phyloP scores from a whole-genome alignment of 2,329 filamentous ascomycete genomes.

The Fusarium illudens region DNA sequence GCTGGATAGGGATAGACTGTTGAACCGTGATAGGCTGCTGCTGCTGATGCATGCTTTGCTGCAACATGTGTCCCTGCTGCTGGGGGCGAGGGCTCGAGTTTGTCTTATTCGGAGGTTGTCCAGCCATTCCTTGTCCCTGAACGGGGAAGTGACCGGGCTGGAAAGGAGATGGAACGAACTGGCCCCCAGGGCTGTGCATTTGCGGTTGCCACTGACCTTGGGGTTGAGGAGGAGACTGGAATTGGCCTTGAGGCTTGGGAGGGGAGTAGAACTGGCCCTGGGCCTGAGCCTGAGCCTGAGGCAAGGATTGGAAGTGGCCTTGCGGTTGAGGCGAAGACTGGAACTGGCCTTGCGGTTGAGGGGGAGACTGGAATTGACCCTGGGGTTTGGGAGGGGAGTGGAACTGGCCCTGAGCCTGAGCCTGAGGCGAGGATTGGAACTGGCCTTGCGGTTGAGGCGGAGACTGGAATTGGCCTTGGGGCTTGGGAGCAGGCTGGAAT shows the following conservation, averaged over 20 bases:
- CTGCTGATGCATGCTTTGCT: conserved; percentile 17
- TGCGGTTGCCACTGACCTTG: conserved; percentile 28
- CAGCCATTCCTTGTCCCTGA: conserved; percentile 48
- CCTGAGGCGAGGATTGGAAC: conserved; percentile 15
- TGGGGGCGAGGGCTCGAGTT: conserved; percentile 20
- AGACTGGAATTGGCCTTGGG: conserved; percentile 11
- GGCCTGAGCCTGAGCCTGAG: conserved; percentile 1
- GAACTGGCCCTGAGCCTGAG: conserved; percentile 17
- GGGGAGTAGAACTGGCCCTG: conserved; percentile 12
- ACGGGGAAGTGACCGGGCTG: conserved; percentile 49
- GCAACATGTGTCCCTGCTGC: conserved; percentile 8
- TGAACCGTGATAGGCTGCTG: conserved; percentile 23
- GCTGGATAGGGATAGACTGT: conserved; percentile 22
- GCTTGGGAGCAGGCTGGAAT: conserved; percentile 2
- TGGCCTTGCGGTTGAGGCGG: conserved; percentile 16
- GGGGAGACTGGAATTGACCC: not conserved
- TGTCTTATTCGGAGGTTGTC: conserved; percentile 38
- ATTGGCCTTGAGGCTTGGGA: conserved; percentile 16
- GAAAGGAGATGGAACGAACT: conserved; percentile 51
- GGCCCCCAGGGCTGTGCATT: conserved; percentile 37
- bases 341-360: conserved; percentile 1
- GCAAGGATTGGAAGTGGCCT: conserved; percentile 4
- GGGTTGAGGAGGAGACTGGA: conserved; percentile 15
- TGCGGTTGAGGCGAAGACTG: not conserved
- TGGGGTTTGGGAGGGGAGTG: not conserved